phyloP scores from a whole-genome alignment of 768 basidiomycete genomes.

The Rhizopogon vesiculosus region DNA sequence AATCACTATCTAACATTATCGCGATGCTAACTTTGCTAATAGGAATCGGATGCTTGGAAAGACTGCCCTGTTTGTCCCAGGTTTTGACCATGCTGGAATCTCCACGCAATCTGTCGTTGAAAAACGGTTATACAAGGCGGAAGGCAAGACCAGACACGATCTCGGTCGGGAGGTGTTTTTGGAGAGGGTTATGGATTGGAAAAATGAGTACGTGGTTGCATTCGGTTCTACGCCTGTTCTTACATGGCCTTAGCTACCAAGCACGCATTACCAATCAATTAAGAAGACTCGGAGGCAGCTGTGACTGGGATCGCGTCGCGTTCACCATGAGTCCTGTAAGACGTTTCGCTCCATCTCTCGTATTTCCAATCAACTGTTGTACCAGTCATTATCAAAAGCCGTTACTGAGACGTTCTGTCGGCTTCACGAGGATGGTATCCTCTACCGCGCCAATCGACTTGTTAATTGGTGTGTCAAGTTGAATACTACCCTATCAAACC shows the following conservation, averaged over 20 bases:
- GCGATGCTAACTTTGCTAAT: not conserved
- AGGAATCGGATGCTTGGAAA: slow-evolving; percentile 97
- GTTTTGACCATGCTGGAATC: slow-evolving; percentile 98
- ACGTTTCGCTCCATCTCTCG: not conserved
- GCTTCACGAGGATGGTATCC: slow-evolving; percentile 84
- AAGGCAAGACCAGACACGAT: slow-evolving; percentile 84
- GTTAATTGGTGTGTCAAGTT: slow-evolving; percentile 98
- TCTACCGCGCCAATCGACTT: slow-evolving; percentile 94
- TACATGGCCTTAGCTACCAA: slow-evolving; percentile 64
- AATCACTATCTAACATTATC: not conserved
- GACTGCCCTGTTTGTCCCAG: slow-evolving; percentile 86
- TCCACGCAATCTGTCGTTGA: slow-evolving; percentile 98
- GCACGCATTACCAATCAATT: slow-evolving; percentile 88
- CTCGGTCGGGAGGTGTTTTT: slow-evolving; percentile 92
- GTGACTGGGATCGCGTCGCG: slow-evolving; percentile 90
- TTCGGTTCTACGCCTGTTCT: not conserved
- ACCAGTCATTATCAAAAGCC: slow-evolving; percentile 71
- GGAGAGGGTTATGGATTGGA: slow-evolving; percentile 92
- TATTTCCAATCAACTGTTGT: slow-evolving; percentile 1
- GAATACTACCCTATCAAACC: slow-evolving; percentile 96
- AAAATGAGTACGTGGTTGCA: slow-evolving; percentile 71
- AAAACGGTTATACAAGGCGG: slow-evolving; percentile 79
- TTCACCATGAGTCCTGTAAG: slow-evolving; percentile 91
- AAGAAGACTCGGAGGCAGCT: slow-evolving; percentile 84
- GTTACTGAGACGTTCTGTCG: slow-evolving; percentile 90